Evolutionary conservation across 768 basidiomycete species (phyloP), one percentile per base, ranked within the genome.

Genomic region (Tylopilus plumbeoviolaceoides): DNA sequence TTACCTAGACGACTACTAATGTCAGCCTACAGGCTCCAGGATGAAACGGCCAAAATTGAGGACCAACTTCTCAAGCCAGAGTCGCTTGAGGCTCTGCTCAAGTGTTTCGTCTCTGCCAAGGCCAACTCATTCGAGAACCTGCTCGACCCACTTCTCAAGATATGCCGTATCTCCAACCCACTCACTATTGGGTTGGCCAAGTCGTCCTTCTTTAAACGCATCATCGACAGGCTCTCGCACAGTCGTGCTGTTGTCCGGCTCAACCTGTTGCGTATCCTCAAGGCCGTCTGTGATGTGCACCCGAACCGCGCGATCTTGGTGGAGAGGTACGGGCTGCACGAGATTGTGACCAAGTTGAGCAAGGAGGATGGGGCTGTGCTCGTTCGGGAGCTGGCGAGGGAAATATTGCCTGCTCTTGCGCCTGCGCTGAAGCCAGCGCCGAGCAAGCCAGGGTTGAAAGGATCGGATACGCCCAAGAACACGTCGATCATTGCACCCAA

Each of bases 21-120:
- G 1, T 10, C 30, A 7, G 9, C n/a, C 38, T 36, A 43, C 59
- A 94, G 91, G 93, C 74, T 98, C 33, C 90, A 94, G 74, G 97
- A 98, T 62, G 97, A 99, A 71, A 91, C 90, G 1, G 85, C 91
- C 2, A 81, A 93, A 49, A 89, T 99, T 7, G 97, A 98, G 66
- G 94, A 95, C 63, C 83, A 87, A 45, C 76, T 99, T 0, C 72
- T 87, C 31, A 87, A 89, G 61, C 69, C 76, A 2, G 74, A 76
- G 12, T 75, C 88, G 1, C 69, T 91, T 17, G 84, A 89, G 0
- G 75, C 81, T 0, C 72, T 95, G 15, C 77, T 94, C 31, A 79
- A 77, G 38, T 89, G 89, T 66, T 95, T 95, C 69, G 83, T 89
- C 56, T 77, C 81, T 1, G 84, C 91, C 27, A 94, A 95, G 70